A percentile compares a stretch with the other conserved stretches of the same genome.
phyloP scores from a whole-genome alignment of 805 yeast species.

The Metschnikowia sp. region DNA sequence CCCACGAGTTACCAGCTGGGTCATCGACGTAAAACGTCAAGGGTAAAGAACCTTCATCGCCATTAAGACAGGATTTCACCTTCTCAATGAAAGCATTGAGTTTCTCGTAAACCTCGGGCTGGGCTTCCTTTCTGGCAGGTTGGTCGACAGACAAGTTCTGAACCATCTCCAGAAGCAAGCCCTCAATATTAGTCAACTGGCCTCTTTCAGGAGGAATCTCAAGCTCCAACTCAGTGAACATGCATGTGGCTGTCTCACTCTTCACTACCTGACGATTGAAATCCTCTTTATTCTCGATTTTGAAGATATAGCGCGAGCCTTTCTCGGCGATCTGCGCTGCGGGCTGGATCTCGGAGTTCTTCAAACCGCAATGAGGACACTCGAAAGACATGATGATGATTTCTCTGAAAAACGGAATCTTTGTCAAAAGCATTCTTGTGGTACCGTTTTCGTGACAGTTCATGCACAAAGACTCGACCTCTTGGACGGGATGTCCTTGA shows the following conservation, averaged over 20 bases:
- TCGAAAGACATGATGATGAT: slow-evolving; percentile 91
- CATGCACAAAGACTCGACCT: slow-evolving; percentile 93
- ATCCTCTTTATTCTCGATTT: slow-evolving; percentile 66
- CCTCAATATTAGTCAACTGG: slow-evolving; percentile 89
- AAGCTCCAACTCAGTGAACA: slow-evolving; percentile 78
- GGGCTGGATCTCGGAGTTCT: slow-evolving; percentile 92
- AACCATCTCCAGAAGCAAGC: slow-evolving; percentile 77
- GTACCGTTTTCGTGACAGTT: slow-evolving; percentile 84
- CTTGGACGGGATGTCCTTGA: slow-evolving; percentile 93
- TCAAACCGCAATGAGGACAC: slow-evolving; percentile 92
- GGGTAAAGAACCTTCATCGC: slow-evolving; percentile 68
- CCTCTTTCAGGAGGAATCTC: slow-evolving; percentile 97
- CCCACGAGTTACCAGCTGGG: slow-evolving; percentile 97
- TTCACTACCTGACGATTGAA: slow-evolving; percentile 89
- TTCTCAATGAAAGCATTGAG: slow-evolving; percentile 66
- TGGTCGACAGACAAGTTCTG: slow-evolving; percentile 81
- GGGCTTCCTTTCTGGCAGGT: slow-evolving; percentile 66
- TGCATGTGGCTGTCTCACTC: slow-evolving; percentile 79
- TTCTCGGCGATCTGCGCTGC: slow-evolving; percentile 89
- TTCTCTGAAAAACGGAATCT: slow-evolving; percentile 89
- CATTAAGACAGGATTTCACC: slow-evolving; percentile 59
- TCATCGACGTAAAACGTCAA: slow-evolving; percentile 79
- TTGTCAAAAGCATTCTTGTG: slow-evolving; percentile 79
- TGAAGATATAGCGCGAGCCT: slow-evolving; percentile 71
- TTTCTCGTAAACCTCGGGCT: slow-evolving; percentile 73